phyloP scores from a whole-genome alignment of 306 rosid genomes.

The Coriaria nepalensis region DNA sequence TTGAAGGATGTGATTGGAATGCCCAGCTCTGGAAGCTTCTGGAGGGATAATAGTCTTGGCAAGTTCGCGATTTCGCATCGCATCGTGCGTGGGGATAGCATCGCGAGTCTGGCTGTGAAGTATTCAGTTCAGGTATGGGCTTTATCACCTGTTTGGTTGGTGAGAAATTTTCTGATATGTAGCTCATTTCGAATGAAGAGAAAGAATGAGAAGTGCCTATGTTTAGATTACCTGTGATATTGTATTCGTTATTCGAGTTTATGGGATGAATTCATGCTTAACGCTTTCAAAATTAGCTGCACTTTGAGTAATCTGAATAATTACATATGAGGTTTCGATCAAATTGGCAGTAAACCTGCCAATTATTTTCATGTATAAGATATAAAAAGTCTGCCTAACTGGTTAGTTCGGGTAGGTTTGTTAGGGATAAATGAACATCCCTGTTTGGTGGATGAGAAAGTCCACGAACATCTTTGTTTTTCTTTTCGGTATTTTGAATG shows the following conservation, averaged over 20 bases:
- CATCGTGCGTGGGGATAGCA: constrained; percentile 53
- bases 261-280: neutral
- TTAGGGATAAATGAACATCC: neutral
- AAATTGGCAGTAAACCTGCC: too few species aligned
- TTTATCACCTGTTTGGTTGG: neutral
- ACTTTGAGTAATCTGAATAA: too few species aligned
- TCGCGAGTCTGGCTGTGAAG: constrained; percentile 87
- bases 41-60: constrained; percentile 62
- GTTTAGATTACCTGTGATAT: neutral
- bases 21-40: constrained; percentile 75
- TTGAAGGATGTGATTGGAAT: constrained; percentile 41
- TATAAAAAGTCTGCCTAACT: too few species aligned
- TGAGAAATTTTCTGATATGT: constrained; percentile 2
- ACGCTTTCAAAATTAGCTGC: too few species aligned
- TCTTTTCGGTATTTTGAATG: too few species aligned
- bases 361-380: too few species aligned
- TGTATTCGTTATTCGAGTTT: neutral
- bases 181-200: neutral
- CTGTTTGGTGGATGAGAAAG: constrained; percentile 2
- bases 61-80: constrained; percentile 80
- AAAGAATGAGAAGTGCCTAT: neutral
- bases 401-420: too few species aligned
- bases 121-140: constrained; percentile 66
- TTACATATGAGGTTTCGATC: too few species aligned
- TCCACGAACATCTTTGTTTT: neutral